Evolutionary conservation across 2,329 filamentous ascomycete species (phyloP), one percentile per base, ranked within the genome.

Genomic region (Hymenoscyphus infarciens): DNA sequence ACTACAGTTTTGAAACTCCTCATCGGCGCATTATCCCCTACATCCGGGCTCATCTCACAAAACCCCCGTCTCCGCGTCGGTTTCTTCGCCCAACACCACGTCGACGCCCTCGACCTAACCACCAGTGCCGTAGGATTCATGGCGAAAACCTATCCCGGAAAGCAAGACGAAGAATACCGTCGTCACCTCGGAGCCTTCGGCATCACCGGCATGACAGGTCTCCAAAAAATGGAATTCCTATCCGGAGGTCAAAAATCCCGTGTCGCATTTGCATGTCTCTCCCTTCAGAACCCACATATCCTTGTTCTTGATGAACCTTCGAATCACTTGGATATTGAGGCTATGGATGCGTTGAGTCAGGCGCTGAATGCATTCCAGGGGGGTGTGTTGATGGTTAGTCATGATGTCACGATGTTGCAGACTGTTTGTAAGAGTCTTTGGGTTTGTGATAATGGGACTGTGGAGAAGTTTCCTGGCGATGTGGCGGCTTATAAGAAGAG

Each of bases 331-430:
- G 95, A 99, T 85, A 98, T 99, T 71, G 95, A 99, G 77, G 95
- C 95, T 67, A 74, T 99, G 95, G 95, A 99, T 76, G 94, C 95
- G 11, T 81, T 99, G 59, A 88, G 91, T 4, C 87, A 89, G 33
- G 95, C 95, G 16, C 81, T 99, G 70, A 84, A 87, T 70, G 85
- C 88, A 67, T 99, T 98, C 79, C 85, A 96, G 78, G 95, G 95
- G 65, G 95, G 95, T 75, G 93, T 99, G 61, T 81, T 99, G 72
- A 98, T 99, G 92, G 95, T 99, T 62, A 96, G 91, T 73, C 95
- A 99, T 89, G 95, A 99, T 75, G 95, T 99, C 60, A 98, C 95
- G 0, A 97, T 99, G 92, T 77, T 99, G 76, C 92, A 97, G 81
- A 96, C 90, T 60, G 95, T 99, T 42, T 99, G 95, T 78, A 95